phyloP scores from a whole-genome alignment of 441 rosid species.

The Macaranga tanarius region DNA sequence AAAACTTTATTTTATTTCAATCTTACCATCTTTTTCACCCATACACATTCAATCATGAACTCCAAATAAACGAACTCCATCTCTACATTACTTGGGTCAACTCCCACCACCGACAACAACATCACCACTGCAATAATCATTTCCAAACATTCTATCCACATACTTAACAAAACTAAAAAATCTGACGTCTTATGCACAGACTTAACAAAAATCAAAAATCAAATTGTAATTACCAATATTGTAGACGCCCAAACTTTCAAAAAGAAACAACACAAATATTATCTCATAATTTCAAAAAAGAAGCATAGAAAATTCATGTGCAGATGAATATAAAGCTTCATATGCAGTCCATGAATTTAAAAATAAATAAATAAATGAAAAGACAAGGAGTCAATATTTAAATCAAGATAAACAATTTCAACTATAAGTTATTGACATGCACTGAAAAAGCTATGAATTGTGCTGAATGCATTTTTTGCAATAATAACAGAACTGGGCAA shows the following conservation, averaged over 20 bases:
- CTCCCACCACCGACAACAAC: too few species aligned
- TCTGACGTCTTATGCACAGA: too few species aligned
- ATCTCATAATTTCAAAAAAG: not conserved
- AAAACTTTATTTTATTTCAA: too few species aligned
- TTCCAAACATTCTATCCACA: too few species aligned
- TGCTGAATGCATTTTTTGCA: not conserved
- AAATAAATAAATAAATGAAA: conserved; percentile 1
- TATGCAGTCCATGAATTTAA: not conserved
- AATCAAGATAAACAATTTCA: not conserved
- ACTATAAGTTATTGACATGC: not conserved
- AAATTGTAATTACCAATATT: not conserved
- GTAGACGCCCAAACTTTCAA: not conserved
- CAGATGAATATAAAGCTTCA: conserved; percentile 4
- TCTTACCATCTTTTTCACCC: too few species aligned
- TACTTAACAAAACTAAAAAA: too few species aligned
- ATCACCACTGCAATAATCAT: too few species aligned
- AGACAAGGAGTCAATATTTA: not conserved
- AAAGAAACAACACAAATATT: not conserved
- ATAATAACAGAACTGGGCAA: not conserved
- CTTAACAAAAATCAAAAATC: too few species aligned
- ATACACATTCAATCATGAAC: too few species aligned
- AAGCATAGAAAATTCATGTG: not conserved
- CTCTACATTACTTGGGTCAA: too few species aligned
- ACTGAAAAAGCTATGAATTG: too few species aligned
- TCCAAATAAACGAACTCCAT: too few species aligned